phyloP scores from a whole-genome alignment of 1,284 basidiomycete species.

The Gymnopus androsaceus region DNA sequence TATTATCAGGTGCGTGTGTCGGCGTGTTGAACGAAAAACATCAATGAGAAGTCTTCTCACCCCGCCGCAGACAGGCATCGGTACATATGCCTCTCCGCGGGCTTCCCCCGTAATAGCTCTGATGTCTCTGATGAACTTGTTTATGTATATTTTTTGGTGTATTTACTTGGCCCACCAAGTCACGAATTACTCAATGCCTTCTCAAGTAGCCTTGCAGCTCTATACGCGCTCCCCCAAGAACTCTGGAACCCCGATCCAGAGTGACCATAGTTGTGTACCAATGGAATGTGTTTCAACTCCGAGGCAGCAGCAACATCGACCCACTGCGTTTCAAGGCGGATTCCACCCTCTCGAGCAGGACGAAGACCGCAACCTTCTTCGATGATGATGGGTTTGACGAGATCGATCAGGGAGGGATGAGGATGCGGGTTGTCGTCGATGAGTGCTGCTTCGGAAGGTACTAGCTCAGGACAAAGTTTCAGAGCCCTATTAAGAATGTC shows the following conservation, averaged over 20 bases:
- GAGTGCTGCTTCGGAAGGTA: conserved; percentile 34
- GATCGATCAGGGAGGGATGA: conserved; percentile 50
- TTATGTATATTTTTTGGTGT: too few relatives aligned
- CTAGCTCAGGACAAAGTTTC: conserved; percentile 56
- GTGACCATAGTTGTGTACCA: conserved; percentile 65
- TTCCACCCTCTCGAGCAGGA: conserved; percentile 68
- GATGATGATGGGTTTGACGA: conserved; percentile 55
- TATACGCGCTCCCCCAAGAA: conserved; percentile 72
- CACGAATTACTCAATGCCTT: too few relatives aligned
- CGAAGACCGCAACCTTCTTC: conserved; percentile 75
- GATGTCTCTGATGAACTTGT: conserved; percentile 31
- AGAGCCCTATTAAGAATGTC: conserved; percentile 54
- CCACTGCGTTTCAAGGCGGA: conserved; percentile 66
- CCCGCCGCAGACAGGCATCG: conserved; percentile 53
- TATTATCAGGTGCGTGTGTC: conserved; percentile 57
- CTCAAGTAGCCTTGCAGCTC: conserved; percentile 57
- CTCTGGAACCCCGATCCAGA: conserved; percentile 71
- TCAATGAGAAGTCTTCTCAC: background rate
- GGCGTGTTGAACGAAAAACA: background rate
- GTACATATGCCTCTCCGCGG: conserved; percentile 36
- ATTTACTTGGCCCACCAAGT: too few relatives aligned
- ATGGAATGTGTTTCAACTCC: conserved; percentile 36
- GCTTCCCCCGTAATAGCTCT: conserved; percentile 41
- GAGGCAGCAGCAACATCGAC: conserved; percentile 23
- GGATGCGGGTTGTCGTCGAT: background rate